These are phyloP conservation scores for Peniophora sp. DNA, from an alignment of 1,284 basidiomycete species.

Conservation along the genomic window DNA sequence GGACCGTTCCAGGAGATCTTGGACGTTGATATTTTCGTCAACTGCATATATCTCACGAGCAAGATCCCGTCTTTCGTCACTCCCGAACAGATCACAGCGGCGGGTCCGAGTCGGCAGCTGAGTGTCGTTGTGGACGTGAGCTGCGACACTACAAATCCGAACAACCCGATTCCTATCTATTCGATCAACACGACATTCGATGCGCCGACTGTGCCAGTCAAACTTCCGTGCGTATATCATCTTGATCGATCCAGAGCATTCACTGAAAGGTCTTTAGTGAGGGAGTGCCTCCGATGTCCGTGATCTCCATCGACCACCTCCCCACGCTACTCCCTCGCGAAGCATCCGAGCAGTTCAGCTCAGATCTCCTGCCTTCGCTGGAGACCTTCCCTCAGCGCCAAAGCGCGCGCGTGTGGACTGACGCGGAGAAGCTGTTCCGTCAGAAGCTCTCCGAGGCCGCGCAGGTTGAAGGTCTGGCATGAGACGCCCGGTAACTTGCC, in stretches of 20 bases:
- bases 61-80: slow-evolving; percentile 89
- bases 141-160: slow-evolving; percentile 98
- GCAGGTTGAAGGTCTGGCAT: slow-evolving; percentile 26
- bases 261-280: slow-evolving; percentile 25
- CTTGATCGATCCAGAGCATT: slow-evolving; percentile 2
- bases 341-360: slow-evolving; percentile 93
- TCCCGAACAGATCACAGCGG: slow-evolving; percentile 62
- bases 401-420: slow-evolving; percentile 77
- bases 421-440: slow-evolving; percentile 83
- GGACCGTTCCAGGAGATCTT: slow-evolving; percentile 96
- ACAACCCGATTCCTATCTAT: slow-evolving; percentile 98
- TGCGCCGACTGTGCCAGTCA: slow-evolving; percentile 86
- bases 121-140: slow-evolving; percentile 94
- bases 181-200: slow-evolving; percentile 93
- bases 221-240: slow-evolving; percentile 54
- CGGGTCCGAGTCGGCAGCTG: slow-evolving; percentile 66
- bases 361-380: slow-evolving; percentile 83
- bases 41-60: slow-evolving; percentile 96
- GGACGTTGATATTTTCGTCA: slow-evolving; percentile 97
- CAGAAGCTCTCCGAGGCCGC: slow-evolving; percentile 69
- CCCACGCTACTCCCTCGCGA: slow-evolving; percentile 95
- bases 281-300: slow-evolving; percentile 63
- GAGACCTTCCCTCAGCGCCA: slow-evolving; percentile 67
- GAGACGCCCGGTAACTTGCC: neutral
- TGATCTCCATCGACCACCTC: slow-evolving; percentile 97